A percentile compares a stretch with the other conserved stretches of the same genome.
Evolutionary conservation across 2,329 filamentous ascomycete genomes (phyloP).

Genomic region (Pseudocercospora pini-densiflorae): DNA sequence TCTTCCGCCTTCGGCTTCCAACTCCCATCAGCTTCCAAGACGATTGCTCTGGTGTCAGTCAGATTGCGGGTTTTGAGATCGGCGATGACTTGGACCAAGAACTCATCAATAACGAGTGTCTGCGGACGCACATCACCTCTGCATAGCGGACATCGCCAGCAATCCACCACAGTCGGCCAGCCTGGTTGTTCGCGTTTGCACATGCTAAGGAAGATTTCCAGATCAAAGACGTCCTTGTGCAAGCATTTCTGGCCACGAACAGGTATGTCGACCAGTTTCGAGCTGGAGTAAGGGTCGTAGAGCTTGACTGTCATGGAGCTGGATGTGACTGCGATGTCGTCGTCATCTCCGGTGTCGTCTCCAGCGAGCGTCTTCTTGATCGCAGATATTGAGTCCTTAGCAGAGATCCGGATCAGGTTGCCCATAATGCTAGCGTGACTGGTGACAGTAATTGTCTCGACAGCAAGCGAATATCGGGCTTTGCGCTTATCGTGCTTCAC

Average conservation of each 20-base stretch:
- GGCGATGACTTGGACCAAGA: slow-evolving; percentile 66
- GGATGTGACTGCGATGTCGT: slow-evolving; percentile 50
- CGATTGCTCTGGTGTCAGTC: slow-evolving; percentile 61
- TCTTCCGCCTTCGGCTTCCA: slow-evolving; percentile 57
- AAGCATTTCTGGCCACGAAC: slow-evolving; percentile 71
- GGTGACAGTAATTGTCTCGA: slow-evolving; percentile 70
- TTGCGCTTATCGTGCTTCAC: slow-evolving; percentile 41
- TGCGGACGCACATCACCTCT: slow-evolving; percentile 74
- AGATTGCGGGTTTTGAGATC: slow-evolving; percentile 45
- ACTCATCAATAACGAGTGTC: slow-evolving; percentile 73
- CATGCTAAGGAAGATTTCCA: slow-evolving; percentile 77
- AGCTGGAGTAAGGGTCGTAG: slow-evolving; percentile 52
- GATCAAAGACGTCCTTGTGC: slow-evolving; percentile 89
- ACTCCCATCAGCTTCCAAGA: slow-evolving; percentile 65
- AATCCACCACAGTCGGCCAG: slow-evolving; percentile 58
- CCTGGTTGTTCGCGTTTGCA: slow-evolving; percentile 52
- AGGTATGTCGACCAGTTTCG: slow-evolving; percentile 67
- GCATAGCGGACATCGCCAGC: slow-evolving; percentile 89
- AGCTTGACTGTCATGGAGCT: slow-evolving; percentile 49
- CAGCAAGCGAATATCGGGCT: slow-evolving; percentile 64
- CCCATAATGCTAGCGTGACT: slow-evolving; percentile 45
- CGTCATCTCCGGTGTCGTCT: slow-evolving; percentile 58
- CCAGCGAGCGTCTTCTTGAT: slow-evolving; percentile 59
- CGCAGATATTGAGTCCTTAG: slow-evolving; percentile 56
- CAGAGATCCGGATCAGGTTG: slow-evolving; percentile 43